Evolutionary conservation across 805 yeast species (phyloP), one percentile per base, ranked within the genome.

Genomic region (Isabelozyma rhagii): DNA sequence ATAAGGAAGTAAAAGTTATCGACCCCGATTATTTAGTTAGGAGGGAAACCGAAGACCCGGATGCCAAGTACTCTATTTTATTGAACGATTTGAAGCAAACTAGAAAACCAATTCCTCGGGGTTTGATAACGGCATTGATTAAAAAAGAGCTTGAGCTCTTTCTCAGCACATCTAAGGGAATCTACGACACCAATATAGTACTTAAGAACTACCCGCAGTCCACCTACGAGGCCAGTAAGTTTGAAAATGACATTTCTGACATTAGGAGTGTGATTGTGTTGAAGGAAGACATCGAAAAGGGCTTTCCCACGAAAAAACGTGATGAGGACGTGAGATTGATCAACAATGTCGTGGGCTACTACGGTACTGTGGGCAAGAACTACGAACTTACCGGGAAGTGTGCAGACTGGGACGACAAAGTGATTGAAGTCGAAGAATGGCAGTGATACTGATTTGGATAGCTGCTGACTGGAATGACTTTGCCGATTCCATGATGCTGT

Each of bases 241-340:
- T 87, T 54, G 94, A 87, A 62, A 87, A 83, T 56, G 89, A 85
- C 51, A 74, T 87, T 27, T 77, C 84, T 2, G 75, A 77, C 8
- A 66, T 78, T 45, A 63, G 72, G 49, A 71, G 75, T 45, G 66
- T 75, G 53, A 47, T 82, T 40, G 64, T 73, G 25, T 55, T 69
- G 11, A 56, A 64, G 51, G 54, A 62, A 3, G 78, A 74, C 27
- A 53, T 68, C 5, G 43, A 52, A 14, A 54, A 62, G 21, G 61
- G 62, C 34, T 47, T 63, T 28, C 40, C 57, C 1, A 47, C 51
- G 13, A 53, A 48, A 3, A 55, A 55, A 44, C 46, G 51, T n/a
- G 59, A 53, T 4, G 67, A 62, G 2, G 53, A 56, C 8, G 54
- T 47, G 18, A 65, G 77, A 53, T 48, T 53, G 8, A 56, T 71